A percentile compares a stretch with the other conserved stretches of the same genome.
Evolutionary conservation across 139 green algal species (phyloP).

Genomic region (Micractinium conductrix): DNA sequence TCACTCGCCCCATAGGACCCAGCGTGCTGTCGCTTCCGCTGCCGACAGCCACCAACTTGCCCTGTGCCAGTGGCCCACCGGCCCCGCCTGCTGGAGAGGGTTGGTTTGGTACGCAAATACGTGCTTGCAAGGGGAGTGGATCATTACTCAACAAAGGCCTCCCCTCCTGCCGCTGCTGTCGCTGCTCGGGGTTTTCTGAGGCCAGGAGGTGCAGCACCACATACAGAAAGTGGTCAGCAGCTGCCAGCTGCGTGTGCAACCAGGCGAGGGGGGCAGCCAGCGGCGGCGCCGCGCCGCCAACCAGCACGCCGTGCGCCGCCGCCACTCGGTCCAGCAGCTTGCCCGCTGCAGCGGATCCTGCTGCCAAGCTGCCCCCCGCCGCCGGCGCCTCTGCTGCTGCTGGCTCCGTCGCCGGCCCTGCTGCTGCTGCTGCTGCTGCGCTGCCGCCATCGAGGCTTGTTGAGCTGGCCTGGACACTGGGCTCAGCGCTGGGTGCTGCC

Average conservation of each 20-base stretch:
- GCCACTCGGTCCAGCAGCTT: neutral
- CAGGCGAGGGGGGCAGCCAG: slow-evolving; percentile 58
- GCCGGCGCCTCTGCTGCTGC: slow-evolving; percentile 16
- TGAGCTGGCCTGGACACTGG: no score
- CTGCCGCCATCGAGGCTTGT: neutral
- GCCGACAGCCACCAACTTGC: no score
- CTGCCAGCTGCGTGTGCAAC: slow-evolving; percentile 65
- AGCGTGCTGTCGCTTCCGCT: no score
- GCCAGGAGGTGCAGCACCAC: slow-evolving; percentile 61
- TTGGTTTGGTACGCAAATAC: no score
- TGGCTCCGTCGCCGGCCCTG: neutral
- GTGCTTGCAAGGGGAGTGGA: no score
- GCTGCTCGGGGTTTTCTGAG: neutral
- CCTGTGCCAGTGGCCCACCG: no score
- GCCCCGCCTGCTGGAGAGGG: no score
- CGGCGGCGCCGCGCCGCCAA: slow-evolving; percentile 54
- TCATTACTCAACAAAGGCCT: no score
- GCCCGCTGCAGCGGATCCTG: neutral
- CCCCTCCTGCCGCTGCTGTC: neutral
- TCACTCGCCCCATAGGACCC: no score
- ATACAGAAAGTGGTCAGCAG: slow-evolving; percentile 75
- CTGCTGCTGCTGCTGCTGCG: neutral
- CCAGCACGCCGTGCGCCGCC: slow-evolving; percentile 21
- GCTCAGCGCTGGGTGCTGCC: no score
- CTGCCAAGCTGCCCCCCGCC: neutral